Percentiles rank a stretch among this genome's conserved stretches.
These are phyloP conservation scores for Dimocarpus longan DNA, from an alignment of 345 rosid species.

Conservation along the genomic window DNA sequence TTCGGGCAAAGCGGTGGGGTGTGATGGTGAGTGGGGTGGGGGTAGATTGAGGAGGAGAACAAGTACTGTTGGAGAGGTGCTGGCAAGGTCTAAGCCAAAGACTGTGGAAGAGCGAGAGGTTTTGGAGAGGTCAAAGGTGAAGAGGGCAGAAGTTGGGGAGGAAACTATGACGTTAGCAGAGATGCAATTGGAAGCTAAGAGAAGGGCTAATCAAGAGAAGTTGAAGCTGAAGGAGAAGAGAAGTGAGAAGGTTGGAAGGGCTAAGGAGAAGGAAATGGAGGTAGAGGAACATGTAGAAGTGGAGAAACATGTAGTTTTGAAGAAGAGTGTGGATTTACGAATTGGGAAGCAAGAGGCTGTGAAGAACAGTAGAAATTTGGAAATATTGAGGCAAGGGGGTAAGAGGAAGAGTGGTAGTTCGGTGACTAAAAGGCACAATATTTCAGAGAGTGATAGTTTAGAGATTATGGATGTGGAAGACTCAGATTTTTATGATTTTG, in stretches of 20 bases:
- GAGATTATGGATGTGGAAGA: slow-evolving; percentile 44
- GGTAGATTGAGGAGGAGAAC: slow-evolving; percentile 46
- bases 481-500: slow-evolving; percentile 63
- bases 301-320: slow-evolving; percentile 18
- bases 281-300: slow-evolving; percentile 18
- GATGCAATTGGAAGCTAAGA: slow-evolving; percentile 58
- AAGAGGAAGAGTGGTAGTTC: slow-evolving; percentile 21
- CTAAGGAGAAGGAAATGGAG: slow-evolving; percentile 29
- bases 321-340: slow-evolving; percentile 33
- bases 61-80: slow-evolving; percentile 37
- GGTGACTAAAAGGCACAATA: slow-evolving; percentile 18
- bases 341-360: slow-evolving; percentile 21
- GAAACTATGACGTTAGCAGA: slow-evolving; percentile 78
- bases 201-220: slow-evolving; percentile 38
- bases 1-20: slow-evolving; percentile 33
- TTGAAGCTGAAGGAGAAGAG: slow-evolving; percentile 33
- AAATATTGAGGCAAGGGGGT: slow-evolving; percentile 21
- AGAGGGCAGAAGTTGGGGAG: slow-evolving; percentile 40
- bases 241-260: slow-evolving; percentile 24
- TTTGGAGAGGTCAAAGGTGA: slow-evolving; percentile 21
- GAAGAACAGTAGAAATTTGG: slow-evolving; percentile 34
- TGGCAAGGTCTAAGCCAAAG: slow-evolving; percentile 37
- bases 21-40: slow-evolving; percentile 35
- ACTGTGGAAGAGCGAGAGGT: slow-evolving; percentile 18
- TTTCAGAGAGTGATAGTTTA: slow-evolving; percentile 30